Conservation (phyloP, 202 grass and related monocot species). For the Carex arenaria region DNA sequence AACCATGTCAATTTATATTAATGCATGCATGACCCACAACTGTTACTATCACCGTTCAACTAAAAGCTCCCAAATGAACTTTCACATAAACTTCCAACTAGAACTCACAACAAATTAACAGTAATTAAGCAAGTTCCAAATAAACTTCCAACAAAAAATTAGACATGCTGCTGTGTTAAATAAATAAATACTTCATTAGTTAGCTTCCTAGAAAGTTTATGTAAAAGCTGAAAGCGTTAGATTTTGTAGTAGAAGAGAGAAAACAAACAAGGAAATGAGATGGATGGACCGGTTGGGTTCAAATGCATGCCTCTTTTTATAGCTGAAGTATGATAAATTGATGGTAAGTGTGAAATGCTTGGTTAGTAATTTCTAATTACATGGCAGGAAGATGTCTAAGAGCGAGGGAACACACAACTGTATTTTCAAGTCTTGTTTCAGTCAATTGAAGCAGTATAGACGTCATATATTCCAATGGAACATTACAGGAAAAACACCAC, state of each 20-base stretch:
- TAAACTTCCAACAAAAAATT: neutral
- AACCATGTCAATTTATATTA: neutral
- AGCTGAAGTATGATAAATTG: neutral
- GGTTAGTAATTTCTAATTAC: too few species aligned
- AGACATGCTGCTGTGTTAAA: too few species aligned
- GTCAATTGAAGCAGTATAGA: neutral
- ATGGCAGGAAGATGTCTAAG: too few species aligned
- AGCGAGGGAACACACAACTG: too few species aligned
- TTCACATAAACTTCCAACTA: too few species aligned
- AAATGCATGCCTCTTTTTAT: neutral
- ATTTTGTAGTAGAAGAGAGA: neutral
- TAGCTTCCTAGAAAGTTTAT: conserved; percentile 6
- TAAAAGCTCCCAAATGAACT: neutral
- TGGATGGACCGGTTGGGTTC: neutral
- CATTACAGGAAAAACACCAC: neutral
- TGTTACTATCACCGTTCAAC: too few species aligned
- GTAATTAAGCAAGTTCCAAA: neutral
- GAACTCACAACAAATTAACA: neutral
- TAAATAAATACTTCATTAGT: neutral
- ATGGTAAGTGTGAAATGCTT: too few species aligned
- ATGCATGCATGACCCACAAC: neutral
- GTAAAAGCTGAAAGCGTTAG: neutral
- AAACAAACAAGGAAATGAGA: neutral
- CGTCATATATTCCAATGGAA: neutral
- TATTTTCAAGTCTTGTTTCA: too few species aligned